Conservation (phyloP, 2,329 filamentous ascomycete genomes). For the Diaporthe humulicola region DNA sequence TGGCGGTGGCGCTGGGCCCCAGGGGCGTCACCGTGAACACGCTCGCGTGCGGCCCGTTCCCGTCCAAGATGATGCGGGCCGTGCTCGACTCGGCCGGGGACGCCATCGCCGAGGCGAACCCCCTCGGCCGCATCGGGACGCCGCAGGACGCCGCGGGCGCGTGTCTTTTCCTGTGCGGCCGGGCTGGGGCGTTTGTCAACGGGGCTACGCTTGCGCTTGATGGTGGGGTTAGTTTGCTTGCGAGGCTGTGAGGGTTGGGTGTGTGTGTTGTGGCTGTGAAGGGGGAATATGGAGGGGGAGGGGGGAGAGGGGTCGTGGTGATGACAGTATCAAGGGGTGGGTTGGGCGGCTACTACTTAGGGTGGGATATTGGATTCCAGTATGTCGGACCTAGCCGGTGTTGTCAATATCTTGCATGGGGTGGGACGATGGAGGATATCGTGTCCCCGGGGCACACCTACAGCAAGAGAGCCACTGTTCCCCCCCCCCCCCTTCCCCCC, state of each 20-base stretch:
- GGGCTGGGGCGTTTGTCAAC: constrained; percentile 76
- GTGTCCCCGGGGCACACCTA: too few relatives aligned
- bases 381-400: background rate
- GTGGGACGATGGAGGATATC: background rate
- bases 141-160: constrained; percentile 79
- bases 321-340: background rate
- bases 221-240: constrained; percentile 63
- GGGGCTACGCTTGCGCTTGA: constrained; percentile 75
- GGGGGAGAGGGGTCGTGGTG: background rate
- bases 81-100: constrained; percentile 69
- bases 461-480: too few relatives aligned
- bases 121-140: constrained; percentile 75
- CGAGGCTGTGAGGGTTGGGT: constrained; percentile 56
- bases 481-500: too few relatives aligned
- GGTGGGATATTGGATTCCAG: background rate
- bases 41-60: constrained; percentile 79
- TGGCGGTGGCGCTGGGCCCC: constrained; percentile 72
- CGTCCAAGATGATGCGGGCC: constrained; percentile 77
- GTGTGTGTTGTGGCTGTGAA: background rate
- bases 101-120: constrained; percentile 69
- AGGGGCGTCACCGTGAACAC: constrained; percentile 75
- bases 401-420: background rate
- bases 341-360: background rate
- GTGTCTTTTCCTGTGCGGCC: constrained; percentile 77
- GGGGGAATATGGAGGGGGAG: background rate